Conservation (phyloP, 2,329 filamentous ascomycete genomes). For the Penicillium sp. region DNA sequence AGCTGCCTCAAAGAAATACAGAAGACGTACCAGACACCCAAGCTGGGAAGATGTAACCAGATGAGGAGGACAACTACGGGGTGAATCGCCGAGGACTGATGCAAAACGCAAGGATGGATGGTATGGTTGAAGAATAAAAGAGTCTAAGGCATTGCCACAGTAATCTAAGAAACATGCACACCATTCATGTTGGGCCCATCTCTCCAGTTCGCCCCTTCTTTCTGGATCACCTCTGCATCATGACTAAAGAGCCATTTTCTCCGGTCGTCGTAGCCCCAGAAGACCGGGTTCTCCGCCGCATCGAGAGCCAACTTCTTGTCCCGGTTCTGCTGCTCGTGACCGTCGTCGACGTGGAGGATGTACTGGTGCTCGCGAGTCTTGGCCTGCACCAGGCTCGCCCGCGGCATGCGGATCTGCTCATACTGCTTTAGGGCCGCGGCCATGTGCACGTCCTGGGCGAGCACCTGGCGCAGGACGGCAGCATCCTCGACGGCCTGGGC, state of each 20-base stretch:
- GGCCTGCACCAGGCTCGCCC: slow-evolving; percentile 15
- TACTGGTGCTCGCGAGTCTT: slow-evolving; percentile 22
- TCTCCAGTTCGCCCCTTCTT: slow-evolving; percentile 8
- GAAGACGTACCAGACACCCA: too few relatives aligned
- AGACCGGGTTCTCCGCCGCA: slow-evolving; percentile 12
- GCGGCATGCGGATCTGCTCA: slow-evolving; percentile 15
- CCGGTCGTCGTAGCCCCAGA: slow-evolving; percentile 12
- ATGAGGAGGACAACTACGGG: too few relatives aligned
- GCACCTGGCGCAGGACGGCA: slow-evolving; percentile 58
- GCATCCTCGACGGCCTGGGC: slow-evolving; percentile 70
- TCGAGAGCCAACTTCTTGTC: slow-evolving; percentile 18
- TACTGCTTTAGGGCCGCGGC: slow-evolving; percentile 16
- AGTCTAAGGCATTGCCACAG: too few relatives aligned
- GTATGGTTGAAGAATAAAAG: too few relatives aligned
- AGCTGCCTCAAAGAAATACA: too few relatives aligned
- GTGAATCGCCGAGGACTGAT: too few relatives aligned
- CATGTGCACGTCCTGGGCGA: slow-evolving; percentile 34
- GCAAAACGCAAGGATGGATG: too few relatives aligned
- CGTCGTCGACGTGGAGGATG: slow-evolving; percentile 20
- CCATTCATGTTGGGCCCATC: neutral
- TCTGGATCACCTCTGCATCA: slow-evolving; percentile 7
- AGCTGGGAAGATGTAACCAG: too few relatives aligned
- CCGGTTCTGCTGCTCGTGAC: slow-evolving; percentile 17
- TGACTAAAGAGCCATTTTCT: slow-evolving; percentile 9
- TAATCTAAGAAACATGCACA: too few relatives aligned